Evolutionary conservation across 2,329 filamentous ascomycete genomes (phyloP), one percentile per base, ranked within the genome.

Genomic region (Fonsecaea erecta): DNA sequence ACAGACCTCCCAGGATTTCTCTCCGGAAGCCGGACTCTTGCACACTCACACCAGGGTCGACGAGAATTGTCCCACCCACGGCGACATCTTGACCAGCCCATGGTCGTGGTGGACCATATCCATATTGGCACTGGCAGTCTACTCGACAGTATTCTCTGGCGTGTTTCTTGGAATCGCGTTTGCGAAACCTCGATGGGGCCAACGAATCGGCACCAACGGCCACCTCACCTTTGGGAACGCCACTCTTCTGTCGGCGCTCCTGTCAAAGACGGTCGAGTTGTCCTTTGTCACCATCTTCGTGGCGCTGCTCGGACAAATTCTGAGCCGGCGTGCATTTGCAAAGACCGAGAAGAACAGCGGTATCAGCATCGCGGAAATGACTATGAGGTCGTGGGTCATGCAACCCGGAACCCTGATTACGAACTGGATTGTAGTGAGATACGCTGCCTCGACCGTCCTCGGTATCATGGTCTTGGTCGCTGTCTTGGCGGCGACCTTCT

Each of bases 271-370:
- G 0, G 91, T 93, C 54, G 91, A 94, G 76, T 74, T 93, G 68
- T 87, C 88, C 0, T 94, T 93, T 72, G 90, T 92, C 2, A 92
- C 90, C 0, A 87, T 91, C 0, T 90, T 92, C 66, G 88, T 93
- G 1, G 85, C 88, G 0, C 90, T 90, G 61, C 74, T 93, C 0
- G 91, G 91, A 0, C 91, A 95, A 74, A 84, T 90, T 0, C 77
- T 94, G 16, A 92, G 86, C n/a, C 83, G 89, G 21, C 80, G 89
- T 61, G 88, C 90, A 0, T 84, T 91, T 62, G 82, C 83, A 26
- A 84, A 82, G 60, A 79, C 82, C 8, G 84, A 86, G 0, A 46
- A 52, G 35, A 48, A 55, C 28, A 78, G 80, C 2, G 91, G 91
- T 1, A 84, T 93, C 64, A 91, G 87, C 0, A 82, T 94, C 16